Evolutionary conservation across 2,329 filamentous ascomycete genomes (phyloP).

Genomic region (Pyricularia pennisetigena): DNA sequence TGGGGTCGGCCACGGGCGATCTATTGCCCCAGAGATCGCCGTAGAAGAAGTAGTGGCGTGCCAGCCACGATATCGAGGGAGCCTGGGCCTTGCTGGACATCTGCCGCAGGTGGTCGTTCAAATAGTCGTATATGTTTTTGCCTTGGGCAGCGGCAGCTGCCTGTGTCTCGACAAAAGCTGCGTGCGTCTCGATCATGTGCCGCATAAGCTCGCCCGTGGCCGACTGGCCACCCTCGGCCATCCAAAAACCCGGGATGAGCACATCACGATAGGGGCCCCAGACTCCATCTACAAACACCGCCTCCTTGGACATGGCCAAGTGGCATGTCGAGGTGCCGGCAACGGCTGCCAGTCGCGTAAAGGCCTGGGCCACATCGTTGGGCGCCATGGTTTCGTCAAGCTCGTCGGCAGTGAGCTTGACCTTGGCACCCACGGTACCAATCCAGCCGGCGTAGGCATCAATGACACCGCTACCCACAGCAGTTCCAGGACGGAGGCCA

Average conservation of each 20-base stretch:
- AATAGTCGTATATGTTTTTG: slow-evolving; percentile 87
- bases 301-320: slow-evolving; percentile 85
- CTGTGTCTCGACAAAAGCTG: slow-evolving; percentile 72
- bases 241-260: slow-evolving; percentile 84
- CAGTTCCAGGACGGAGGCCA: slow-evolving; percentile 76
- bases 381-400: slow-evolving; percentile 58
- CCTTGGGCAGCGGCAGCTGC: slow-evolving; percentile 67
- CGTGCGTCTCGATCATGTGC: slow-evolving; percentile 91
- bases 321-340: slow-evolving; percentile 97
- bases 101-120: slow-evolving; percentile 77
- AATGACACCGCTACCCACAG: slow-evolving; percentile 92
- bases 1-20: slow-evolving; percentile 82
- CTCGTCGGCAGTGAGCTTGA: slow-evolving; percentile 60
- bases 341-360: slow-evolving; percentile 84
- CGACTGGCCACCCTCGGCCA: slow-evolving; percentile 94
- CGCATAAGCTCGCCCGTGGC: slow-evolving; percentile 92
- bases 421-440: slow-evolving; percentile 95
- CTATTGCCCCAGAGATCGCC: slow-evolving; percentile 96
- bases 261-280: slow-evolving; percentile 98
- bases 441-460: slow-evolving; percentile 99
- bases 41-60: slow-evolving; percentile 96
- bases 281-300: slow-evolving; percentile 89
- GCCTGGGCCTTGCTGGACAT: slow-evolving; percentile 60
- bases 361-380: slow-evolving; percentile 87
- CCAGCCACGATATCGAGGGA: slow-evolving; percentile 74